Evolutionary conservation across 2,329 filamentous ascomycete genomes (phyloP).

Genomic region (Diaporthe vaccinii): DNA sequence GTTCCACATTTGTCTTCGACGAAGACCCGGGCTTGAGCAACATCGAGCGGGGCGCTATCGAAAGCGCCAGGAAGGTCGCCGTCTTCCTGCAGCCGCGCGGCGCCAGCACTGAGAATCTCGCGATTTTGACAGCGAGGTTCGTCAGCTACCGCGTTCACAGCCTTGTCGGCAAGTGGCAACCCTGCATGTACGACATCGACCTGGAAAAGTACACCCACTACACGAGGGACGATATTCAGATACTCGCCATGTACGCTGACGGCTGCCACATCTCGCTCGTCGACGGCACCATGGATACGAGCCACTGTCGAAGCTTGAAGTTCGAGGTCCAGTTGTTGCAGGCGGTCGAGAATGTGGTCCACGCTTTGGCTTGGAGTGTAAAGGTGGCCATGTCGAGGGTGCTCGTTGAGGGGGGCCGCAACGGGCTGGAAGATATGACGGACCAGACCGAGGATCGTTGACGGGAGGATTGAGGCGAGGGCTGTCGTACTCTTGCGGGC

Average conservation of each 20-base stretch:
- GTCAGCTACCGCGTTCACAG: background rate
- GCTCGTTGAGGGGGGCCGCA: too few species aligned
- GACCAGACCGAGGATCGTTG: background rate
- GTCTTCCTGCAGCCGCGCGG: background rate
- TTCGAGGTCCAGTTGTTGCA: background rate
- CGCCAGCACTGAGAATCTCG: background rate
- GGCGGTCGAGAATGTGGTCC: background rate
- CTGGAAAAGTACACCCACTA: background rate
- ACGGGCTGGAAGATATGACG: background rate
- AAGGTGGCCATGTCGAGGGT: background rate
- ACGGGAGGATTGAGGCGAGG: background rate
- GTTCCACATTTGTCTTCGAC: background rate
- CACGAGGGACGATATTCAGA: background rate
- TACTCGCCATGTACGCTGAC: background rate
- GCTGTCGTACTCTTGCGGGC: background rate
- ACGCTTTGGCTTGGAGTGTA: background rate
- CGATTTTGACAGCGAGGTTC: background rate
- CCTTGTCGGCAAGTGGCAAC: background rate
- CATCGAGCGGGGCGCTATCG: background rate
- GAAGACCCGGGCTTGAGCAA: background rate
- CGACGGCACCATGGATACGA: background rate
- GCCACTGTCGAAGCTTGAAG: accelerated
- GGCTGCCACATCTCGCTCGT: background rate
- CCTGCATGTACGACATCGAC: background rate
- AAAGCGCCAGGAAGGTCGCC: background rate